phyloP scores from a whole-genome alignment of 2,329 filamentous ascomycete genomes.

The Chrysoporthe deuterocubensis region DNA sequence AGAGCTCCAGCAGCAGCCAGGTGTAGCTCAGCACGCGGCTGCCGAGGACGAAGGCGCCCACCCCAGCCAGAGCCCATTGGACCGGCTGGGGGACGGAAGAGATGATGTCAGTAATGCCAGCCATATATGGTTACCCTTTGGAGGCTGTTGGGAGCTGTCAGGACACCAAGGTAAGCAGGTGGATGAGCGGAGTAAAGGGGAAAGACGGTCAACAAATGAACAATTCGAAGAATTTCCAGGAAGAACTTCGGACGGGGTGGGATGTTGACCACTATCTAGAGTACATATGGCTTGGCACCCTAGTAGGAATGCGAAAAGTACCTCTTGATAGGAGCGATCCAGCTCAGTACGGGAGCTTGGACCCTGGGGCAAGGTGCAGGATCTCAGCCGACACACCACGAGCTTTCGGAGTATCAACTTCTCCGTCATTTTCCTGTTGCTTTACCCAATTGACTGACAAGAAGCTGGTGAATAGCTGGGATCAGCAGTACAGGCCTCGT shows the following conservation, averaged over 20 bases:
- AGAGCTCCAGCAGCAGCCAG: constrained; percentile 67
- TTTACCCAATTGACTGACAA: not conserved
- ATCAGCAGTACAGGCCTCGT: not conserved
- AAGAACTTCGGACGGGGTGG: constrained; percentile 2
- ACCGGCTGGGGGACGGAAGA: constrained; percentile 48
- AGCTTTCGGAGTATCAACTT: not conserved
- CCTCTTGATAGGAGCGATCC: not conserved
- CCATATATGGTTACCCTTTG: constrained; percentile 34
- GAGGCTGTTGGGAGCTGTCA: not conserved
- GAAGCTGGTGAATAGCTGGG: not conserved
- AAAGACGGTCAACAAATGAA: constrained; percentile 1
- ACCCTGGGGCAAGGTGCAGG: not conserved
- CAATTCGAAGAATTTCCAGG: constrained; percentile 4
- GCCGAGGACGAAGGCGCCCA: constrained; percentile 64
- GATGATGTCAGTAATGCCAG: constrained; percentile 39
- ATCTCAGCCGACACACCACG: not conserved
- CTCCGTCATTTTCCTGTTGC: not conserved
- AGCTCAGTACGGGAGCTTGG: not conserved
- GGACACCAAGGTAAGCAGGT: not conserved
- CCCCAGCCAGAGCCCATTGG: constrained; percentile 51
- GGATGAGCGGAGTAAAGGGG: not conserved
- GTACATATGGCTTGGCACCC: not conserved
- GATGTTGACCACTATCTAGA: not conserved
- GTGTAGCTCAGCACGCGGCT: constrained; percentile 62
- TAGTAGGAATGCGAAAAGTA: not conserved